Conservation (phyloP, 2,329 filamentous ascomycete genomes). For the Rachicladosporium sp. region DNA sequence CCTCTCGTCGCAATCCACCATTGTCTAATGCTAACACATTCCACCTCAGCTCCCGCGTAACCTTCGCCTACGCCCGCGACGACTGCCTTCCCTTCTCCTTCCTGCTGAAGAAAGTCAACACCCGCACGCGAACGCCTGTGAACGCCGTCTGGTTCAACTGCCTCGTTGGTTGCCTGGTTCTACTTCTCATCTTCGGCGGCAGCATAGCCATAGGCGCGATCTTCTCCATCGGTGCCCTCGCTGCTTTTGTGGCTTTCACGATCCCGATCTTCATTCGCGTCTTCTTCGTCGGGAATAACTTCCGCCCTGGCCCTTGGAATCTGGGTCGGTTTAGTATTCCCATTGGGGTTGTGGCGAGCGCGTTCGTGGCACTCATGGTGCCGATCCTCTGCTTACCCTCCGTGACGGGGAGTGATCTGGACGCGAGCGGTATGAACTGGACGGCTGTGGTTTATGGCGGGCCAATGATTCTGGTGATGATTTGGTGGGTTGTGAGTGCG, state of each 20-base stretch:
- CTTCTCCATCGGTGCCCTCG: constrained; percentile 59
- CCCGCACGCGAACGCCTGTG: constrained; percentile 50
- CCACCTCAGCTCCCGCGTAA: constrained; percentile 45
- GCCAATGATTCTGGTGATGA: constrained; percentile 42
- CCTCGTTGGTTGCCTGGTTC: constrained; percentile 44
- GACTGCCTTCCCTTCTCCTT: constrained; percentile 53
- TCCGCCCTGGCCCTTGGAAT: constrained; percentile 57
- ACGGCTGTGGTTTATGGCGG: constrained; percentile 54
- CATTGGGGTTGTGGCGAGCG: constrained; percentile 44
- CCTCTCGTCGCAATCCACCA: not conserved
- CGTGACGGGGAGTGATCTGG: constrained; percentile 42
- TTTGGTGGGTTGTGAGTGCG: constrained; percentile 54
- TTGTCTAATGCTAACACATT: constrained; percentile 16
- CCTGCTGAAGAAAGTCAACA: constrained; percentile 49
- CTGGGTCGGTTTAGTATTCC: constrained; percentile 47
- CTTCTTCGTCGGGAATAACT: constrained; percentile 49
- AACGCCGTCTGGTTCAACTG: constrained; percentile 60
- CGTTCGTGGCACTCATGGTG: constrained; percentile 54
- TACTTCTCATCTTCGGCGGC: constrained; percentile 55
- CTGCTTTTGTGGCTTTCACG: constrained; percentile 51
- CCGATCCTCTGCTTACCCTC: constrained; percentile 56
- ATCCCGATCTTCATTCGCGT: constrained; percentile 48
- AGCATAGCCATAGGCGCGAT: constrained; percentile 52
- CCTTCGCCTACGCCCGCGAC: constrained; percentile 54
- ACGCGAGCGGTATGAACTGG: constrained; percentile 51